Base-by-base conservation (phyloP, 768 basidiomycete genomes). In the Lactarius tabidus region DNA sequence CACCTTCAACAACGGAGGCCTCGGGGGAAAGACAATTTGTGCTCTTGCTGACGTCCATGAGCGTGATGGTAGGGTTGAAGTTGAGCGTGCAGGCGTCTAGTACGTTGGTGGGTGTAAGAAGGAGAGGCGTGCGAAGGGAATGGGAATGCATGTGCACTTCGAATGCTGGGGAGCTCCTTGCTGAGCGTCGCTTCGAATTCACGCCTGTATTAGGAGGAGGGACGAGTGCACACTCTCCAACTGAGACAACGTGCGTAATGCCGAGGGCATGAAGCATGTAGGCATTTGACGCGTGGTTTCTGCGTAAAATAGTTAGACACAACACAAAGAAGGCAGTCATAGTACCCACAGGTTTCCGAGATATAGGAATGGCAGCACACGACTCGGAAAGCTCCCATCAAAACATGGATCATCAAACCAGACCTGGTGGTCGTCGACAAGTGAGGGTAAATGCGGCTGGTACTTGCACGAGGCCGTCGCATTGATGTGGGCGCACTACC, bases 201-300 rank as follows among this genome's bases (percentile, higher is more conserved):
- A n/a, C 20, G 10, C 56, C 41, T 23, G 58, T 56, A 17, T 43
- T n/a, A 63, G 85, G 80, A 20, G 93, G 92, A 6, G 94, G 93
- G 3, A 90, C 80, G 28, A 97, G 84, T 14, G 95, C 91, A 66
- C 93, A 94, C 79, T 98, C 96, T 57, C 96, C 96, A 3, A 98
- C 94, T 10, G 92, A 95, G 33, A 98, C 95, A 67, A 98, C 95
- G 73, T 98, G 95, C 2, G 95, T 96, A 71, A 98, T 95, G 29
- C 94, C 94, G 18, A 98, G 84, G 3, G 93, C 93, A 71, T 95
- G 91, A 3, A 98, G 85, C 95, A 98, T 97, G 72, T 91, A 92
- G 60, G 87, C 94, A 75, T 98, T 98, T 31, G 88, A 80, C 0
- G 96, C 96, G 71, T 98, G 96, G 71, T 94, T 93, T 75, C 93